Conservation (phyloP, 495 filamentous ascomycete species). For the Chlorociboria aeruginascens region DNA sequence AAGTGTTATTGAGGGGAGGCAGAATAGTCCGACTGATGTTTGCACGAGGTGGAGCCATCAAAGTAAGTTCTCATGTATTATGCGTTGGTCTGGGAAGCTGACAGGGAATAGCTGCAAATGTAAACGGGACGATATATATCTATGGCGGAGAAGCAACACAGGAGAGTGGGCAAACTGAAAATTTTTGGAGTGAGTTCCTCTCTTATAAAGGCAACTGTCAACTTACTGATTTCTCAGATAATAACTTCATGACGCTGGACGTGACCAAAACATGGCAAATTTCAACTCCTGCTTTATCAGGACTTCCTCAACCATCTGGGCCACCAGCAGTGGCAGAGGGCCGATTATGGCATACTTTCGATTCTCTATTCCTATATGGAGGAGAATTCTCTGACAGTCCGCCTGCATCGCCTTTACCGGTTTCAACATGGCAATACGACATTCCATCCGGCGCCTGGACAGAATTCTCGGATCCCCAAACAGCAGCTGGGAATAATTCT, state of each 20-base stretch:
- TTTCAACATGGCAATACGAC: conserved; percentile 56
- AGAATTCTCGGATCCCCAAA: conserved; percentile 42
- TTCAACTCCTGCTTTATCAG: conserved; percentile 43
- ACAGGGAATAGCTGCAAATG: conserved; percentile 15
- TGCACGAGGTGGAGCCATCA: conserved; percentile 62
- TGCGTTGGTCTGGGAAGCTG: neutral
- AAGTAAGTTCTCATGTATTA: conserved; percentile 35
- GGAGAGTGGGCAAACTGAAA: conserved; percentile 33
- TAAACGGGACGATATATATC: conserved; percentile 66
- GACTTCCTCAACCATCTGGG: conserved; percentile 51
- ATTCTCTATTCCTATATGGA: conserved; percentile 58
- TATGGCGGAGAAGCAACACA: conserved; percentile 55
- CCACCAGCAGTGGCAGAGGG: conserved; percentile 59
- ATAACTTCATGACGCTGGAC: conserved; percentile 55
- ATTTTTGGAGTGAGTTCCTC: conserved; percentile 51
- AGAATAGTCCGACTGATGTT: conserved; percentile 37
- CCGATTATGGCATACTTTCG: conserved; percentile 58
- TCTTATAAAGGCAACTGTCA: conserved; percentile 12
- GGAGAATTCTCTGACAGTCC: conserved; percentile 56
- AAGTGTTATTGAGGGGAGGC: conserved; percentile 23
- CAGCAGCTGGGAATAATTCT: conserved; percentile 45
- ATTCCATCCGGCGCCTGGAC: conserved; percentile 46
- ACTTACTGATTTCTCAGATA: conserved; percentile 32
- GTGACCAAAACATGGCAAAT: conserved; percentile 56
- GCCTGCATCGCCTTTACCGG: conserved; percentile 33